These are phyloP conservation scores for Xylaria bambusicola DNA, from an alignment of 495 filamentous ascomycete genomes.

Conservation along the genomic window DNA sequence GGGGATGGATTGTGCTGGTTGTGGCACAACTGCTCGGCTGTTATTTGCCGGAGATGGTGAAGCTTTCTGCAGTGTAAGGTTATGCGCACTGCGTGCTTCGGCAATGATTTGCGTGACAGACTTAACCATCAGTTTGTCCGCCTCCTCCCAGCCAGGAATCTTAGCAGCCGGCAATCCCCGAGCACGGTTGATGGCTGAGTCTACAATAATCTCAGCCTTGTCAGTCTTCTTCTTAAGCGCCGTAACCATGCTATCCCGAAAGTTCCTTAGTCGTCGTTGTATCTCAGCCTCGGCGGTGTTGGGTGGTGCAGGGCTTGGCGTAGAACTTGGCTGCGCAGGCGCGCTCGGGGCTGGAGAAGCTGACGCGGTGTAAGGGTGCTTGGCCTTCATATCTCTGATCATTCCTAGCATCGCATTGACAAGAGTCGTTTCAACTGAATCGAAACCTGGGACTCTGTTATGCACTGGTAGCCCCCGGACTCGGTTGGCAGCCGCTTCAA, in stretches of 20 bases:
- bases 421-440: conserved; percentile 27
- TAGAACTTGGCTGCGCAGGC: conserved; percentile 16
- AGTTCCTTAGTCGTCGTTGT: conserved; percentile 31
- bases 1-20: conserved; percentile 19
- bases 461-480: conserved; percentile 30
- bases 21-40: conserved; percentile 11
- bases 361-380: conserved; percentile 19
- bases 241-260: conserved; percentile 31
- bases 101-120: conserved; percentile 35
- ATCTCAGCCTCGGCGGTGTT: conserved; percentile 30
- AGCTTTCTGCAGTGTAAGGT: conserved; percentile 16
- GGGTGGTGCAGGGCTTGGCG: conserved; percentile 28
- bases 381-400: conserved; percentile 35
- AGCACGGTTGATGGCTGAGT: conserved; percentile 35
- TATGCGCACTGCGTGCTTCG: conserved; percentile 31
- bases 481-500: conserved; percentile 31
- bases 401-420: conserved; percentile 30
- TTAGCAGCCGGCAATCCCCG: conserved; percentile 28
- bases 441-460: conserved; percentile 30
- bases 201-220: conserved; percentile 32
- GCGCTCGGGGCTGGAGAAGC: conserved; percentile 23
- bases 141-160: conserved; percentile 35
- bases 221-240: conserved; percentile 35
- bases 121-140: conserved; percentile 34
- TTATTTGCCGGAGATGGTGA: conserved; percentile 14